Base-by-base conservation (phyloP, 768 basidiomycete genomes). In the Chalciporus piperatus region DNA sequence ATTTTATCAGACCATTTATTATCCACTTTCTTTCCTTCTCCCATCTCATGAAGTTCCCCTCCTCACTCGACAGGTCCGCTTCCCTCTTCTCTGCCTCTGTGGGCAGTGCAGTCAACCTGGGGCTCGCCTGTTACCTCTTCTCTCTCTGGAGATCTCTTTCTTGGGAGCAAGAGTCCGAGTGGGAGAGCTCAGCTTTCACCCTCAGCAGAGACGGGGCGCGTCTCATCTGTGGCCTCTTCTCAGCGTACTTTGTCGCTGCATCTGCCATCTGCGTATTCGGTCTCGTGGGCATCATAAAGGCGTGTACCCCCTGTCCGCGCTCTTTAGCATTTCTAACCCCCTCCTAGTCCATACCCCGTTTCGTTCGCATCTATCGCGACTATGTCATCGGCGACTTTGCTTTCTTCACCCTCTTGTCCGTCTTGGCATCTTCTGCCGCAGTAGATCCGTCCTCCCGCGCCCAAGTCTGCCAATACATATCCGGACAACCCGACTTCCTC, bases 341-440 rank as follows among this genome's bases (percentile, higher is more conserved):
- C 17, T 3, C 12, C 11, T 57, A 91, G 89, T 78, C 74, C 62
- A 79, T 80, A 54, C 74, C 83, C 4, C 71, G 81, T 1, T 80
- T 83, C 56, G 81, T 92, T 45, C 85, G 86, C 48, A 83, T 92
- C 59, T 92, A 89, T 71, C 83, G 89, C 55, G 88, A 89, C 72
- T 90, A 85, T 57, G 82, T 87, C 50, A 82, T 89, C 56, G 89
- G 85, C 46, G 88, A 91, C 70, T 83, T 91, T 62, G 77, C 78
- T 4, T 86, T 88, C 69, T 81, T 81, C 66, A 75, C 82, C 6
- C 72, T 87, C 48, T 77, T 79, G 38, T 78, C 85, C 11, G 62
- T 76, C 14, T 48, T 83, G 30, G 77, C 78, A 45, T 79, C 80
- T 7, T 86, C 85, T 62, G 77, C 75, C 8, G 77, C 83, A 2